Evolutionary conservation across 169 alveolate species (phyloP).

Genomic region (Prorocentrum cordatum): DNA sequence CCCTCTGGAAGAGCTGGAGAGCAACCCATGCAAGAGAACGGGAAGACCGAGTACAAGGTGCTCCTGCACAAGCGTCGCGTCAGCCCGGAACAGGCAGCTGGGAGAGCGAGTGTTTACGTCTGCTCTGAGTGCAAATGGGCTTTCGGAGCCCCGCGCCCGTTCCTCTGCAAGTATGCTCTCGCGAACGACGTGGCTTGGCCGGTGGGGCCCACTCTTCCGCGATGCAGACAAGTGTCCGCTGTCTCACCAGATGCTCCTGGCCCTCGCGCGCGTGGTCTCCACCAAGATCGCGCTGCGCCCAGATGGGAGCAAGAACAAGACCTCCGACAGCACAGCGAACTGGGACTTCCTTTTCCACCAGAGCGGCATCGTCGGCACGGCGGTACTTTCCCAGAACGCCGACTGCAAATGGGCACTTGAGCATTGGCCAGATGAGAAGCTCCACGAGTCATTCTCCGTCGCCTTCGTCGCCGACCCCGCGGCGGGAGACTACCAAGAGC

Average conservation of each 20-base stretch:
- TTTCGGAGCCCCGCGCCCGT: background rate
- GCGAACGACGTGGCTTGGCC: conserved; percentile 24
- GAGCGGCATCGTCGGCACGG: background rate
- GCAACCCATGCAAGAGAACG: background rate
- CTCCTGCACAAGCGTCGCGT: background rate
- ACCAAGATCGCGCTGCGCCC: background rate
- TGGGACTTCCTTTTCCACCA: background rate
- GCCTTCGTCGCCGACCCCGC: too few species aligned
- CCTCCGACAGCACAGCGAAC: too few species aligned
- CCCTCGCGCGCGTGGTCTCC: background rate
- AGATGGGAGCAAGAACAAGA: background rate
- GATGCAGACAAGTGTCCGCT: background rate
- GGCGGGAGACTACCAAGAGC: too few species aligned
- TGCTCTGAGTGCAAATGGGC: background rate
- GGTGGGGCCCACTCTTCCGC: background rate
- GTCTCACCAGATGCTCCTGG: background rate
- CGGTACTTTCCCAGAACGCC: background rate
- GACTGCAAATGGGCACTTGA: background rate
- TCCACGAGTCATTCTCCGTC: background rate
- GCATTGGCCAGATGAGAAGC: background rate
- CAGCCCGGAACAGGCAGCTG: background rate
- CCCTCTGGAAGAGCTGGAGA: background rate
- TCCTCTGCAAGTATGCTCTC: background rate
- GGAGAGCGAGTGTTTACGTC: background rate
- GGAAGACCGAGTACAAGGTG: background rate